Evolutionary conservation across 2,329 filamentous ascomycete genomes (phyloP).

Genomic region (Calonectria pauciramosa): DNA sequence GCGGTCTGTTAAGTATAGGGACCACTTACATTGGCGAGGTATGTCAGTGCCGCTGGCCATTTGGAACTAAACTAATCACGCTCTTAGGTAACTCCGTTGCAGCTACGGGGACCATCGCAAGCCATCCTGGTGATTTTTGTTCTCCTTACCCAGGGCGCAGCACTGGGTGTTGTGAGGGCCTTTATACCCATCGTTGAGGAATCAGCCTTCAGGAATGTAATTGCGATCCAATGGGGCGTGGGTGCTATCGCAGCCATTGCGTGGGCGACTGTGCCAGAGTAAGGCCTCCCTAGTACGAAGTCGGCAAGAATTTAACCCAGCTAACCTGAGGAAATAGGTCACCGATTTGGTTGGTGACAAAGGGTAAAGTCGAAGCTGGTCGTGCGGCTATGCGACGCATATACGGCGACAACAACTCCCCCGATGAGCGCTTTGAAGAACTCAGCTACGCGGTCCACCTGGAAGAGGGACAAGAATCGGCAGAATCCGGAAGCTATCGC

Average conservation of each 20-base stretch:
- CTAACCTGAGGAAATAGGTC: background rate
- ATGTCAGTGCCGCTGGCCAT: background rate
- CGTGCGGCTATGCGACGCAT: background rate
- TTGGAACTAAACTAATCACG: background rate
- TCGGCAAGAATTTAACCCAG: background rate
- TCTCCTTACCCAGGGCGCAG: background rate
- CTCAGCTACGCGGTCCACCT: background rate
- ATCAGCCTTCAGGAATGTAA: background rate
- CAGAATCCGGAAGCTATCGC: background rate
- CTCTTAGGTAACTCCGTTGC: background rate
- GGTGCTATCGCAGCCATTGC: background rate
- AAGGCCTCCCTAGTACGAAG: background rate
- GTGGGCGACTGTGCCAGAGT: background rate
- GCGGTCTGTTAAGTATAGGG: background rate
- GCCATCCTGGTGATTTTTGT: background rate
- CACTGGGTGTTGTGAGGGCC: background rate
- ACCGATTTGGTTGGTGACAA: background rate
- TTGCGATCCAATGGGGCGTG: background rate
- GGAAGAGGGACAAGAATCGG: background rate
- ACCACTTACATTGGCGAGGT: background rate
- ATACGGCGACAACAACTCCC: background rate
- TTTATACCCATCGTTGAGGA: background rate
- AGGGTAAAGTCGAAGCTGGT: background rate
- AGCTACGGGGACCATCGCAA: background rate
- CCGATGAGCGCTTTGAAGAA: background rate